A percentile compares a stretch with the other conserved stretches of the same genome.
Evolutionary conservation across 495 filamentous ascomycete species (phyloP).

Genomic region (Beverwykella pulmonaria): DNA sequence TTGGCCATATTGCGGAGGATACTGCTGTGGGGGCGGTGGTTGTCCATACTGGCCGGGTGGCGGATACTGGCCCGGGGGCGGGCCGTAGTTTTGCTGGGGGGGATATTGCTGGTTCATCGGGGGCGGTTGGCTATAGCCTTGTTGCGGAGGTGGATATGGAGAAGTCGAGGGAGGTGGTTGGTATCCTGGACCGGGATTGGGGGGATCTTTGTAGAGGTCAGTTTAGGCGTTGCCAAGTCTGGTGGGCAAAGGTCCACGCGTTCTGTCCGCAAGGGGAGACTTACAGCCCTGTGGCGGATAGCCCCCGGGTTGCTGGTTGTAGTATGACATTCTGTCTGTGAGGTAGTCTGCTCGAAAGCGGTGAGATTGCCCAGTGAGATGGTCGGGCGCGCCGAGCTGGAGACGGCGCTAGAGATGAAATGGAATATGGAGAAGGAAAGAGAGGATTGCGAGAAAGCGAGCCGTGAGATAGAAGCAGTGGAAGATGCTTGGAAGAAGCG

Average conservation of each 20-base stretch:
- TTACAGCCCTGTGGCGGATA: constrained; percentile 30
- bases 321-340: constrained; percentile 10
- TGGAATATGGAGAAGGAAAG: no score
- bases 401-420: no score
- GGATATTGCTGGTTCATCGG: constrained; percentile 35
- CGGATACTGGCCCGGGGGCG: constrained; percentile 9
- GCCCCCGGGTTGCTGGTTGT: constrained; percentile 20
- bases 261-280: neutral
- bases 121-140: constrained; percentile 32
- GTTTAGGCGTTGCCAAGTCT: constrained; percentile 6
- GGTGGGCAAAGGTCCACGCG: neutral
- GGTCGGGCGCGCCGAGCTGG: no score
- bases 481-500: neutral
- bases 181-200: constrained; percentile 1
- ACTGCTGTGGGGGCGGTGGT: constrained; percentile 2
- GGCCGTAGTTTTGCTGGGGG: constrained; percentile 17
- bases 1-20: constrained; percentile 5
- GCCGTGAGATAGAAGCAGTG: neutral
- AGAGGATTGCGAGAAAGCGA: neutral
- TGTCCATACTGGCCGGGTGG: constrained; percentile 15
- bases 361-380: no score
- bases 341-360: neutral
- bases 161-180: constrained; percentile 15
- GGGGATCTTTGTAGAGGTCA: constrained; percentile 8
- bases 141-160: constrained; percentile 13